These are phyloP conservation scores for Tetratostichococcus sp. DNA, from an alignment of 139 green algal genomes.

Conservation along the genomic window DNA sequence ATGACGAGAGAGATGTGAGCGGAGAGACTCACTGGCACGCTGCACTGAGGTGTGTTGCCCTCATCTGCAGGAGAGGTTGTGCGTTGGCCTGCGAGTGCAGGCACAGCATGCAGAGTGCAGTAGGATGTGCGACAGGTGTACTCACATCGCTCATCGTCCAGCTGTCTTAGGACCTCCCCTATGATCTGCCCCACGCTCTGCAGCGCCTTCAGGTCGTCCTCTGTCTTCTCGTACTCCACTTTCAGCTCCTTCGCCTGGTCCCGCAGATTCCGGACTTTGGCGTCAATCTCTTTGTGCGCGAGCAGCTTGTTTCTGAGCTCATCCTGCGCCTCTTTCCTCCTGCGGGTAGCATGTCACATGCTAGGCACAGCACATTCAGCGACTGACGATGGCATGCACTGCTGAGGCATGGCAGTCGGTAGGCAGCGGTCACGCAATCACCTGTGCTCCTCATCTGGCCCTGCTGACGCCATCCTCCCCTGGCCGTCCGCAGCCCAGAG, in stretches of 20 bases:
- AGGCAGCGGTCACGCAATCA: neutral
- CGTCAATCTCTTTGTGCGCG: conserved; percentile 85
- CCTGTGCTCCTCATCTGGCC: neutral
- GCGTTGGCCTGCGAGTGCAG: too few species aligned
- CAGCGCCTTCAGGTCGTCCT: conserved; percentile 97
- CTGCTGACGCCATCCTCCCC: neutral
- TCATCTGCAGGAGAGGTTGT: too few species aligned
- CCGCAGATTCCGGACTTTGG: conserved; percentile 65
- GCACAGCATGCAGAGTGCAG: too few species aligned
- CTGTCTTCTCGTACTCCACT: conserved; percentile 98
- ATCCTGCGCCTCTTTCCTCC: neutral
- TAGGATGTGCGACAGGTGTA: too few species aligned
- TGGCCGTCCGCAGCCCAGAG: neutral
- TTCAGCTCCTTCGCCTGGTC: conserved; percentile 79
- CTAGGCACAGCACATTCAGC: too few species aligned
- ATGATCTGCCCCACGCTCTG: conserved; percentile 99
- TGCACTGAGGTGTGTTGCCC: too few species aligned
- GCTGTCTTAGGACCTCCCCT: conserved; percentile 94
- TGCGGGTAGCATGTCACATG: neutral
- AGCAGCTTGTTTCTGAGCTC: conserved; percentile 82
- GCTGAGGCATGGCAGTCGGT: neutral
- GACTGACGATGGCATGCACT: neutral
- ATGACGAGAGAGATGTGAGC: too few species aligned
- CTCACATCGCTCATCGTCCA: conserved; percentile 97
- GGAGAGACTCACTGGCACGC: too few species aligned